phyloP scores from a whole-genome alignment of 768 basidiomycete genomes.

The Leucosporidium scottii region DNA sequence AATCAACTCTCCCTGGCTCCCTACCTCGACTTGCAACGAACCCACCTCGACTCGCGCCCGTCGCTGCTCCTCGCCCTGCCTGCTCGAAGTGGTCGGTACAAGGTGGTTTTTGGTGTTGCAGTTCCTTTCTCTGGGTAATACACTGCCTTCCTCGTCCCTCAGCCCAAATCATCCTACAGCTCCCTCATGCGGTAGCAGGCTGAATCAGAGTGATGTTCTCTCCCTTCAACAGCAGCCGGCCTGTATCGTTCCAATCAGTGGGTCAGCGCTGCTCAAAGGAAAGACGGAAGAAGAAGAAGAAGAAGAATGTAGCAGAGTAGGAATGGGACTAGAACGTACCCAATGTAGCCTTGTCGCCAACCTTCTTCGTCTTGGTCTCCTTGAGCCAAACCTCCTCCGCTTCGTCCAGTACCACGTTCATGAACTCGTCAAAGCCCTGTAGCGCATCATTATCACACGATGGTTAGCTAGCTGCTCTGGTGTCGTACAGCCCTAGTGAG shows the following conservation, averaged over 20 bases:
- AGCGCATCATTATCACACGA: too few relatives aligned
- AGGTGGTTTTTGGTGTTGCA: too few relatives aligned
- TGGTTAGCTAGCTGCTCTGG: slow-evolving; percentile 7
- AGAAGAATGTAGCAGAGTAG: background rate
- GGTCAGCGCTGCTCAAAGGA: too few relatives aligned
- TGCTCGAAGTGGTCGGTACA: too few relatives aligned
- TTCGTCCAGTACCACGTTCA: slow-evolving; percentile 94
- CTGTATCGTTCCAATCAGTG: slow-evolving; percentile 44
- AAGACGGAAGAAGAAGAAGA: background rate
- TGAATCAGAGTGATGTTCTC: slow-evolving; percentile 99
- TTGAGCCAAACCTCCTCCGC: slow-evolving; percentile 78
- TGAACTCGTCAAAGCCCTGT: slow-evolving; percentile 99
- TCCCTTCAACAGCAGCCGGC: slow-evolving; percentile 90
- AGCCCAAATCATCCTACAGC: background rate
- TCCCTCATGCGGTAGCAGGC: slow-evolving; percentile 39
- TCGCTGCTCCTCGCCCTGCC: too few relatives aligned
- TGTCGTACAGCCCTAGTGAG: too few relatives aligned
- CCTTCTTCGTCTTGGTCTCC: slow-evolving; percentile 55
- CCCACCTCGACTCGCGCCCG: too few relatives aligned
- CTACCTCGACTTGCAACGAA: too few relatives aligned
- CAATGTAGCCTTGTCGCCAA: slow-evolving; percentile 72
- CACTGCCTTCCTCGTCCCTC: background rate
- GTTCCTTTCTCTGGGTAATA: background rate
- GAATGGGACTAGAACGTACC: slow-evolving; percentile 50
- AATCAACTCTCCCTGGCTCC: too few relatives aligned